Percentiles rank a stretch among this genome's conserved stretches.
Conservation (phyloP, 2,329 filamentous ascomycete species). For the Didymella segeticola region DNA sequence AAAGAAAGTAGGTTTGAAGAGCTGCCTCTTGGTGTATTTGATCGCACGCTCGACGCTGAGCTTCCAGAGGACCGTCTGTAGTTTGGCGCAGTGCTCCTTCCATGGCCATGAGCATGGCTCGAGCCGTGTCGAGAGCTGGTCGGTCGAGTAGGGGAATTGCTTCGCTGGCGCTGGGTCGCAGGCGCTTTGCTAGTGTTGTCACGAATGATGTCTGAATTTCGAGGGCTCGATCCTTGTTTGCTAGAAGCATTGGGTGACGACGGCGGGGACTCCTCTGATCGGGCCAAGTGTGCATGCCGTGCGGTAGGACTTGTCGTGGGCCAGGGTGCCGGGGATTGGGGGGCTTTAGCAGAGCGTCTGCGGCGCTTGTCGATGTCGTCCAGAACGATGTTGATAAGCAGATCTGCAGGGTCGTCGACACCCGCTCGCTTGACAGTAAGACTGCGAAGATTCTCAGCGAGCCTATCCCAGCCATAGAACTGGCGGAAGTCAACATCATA, state of each 20-base stretch:
- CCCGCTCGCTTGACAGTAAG: conserved; percentile 86
- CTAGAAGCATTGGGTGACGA: conserved; percentile 47
- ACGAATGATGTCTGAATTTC: conserved; percentile 58
- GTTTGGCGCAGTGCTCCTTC: conserved; percentile 68
- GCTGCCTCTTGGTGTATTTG: conserved; percentile 67
- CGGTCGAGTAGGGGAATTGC: conserved; percentile 81
- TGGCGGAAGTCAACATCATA: conserved; percentile 95
- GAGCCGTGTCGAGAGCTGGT: conserved; percentile 75
- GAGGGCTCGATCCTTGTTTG: conserved; percentile 58
- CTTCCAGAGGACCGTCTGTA: conserved; percentile 90
- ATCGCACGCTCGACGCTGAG: conserved; percentile 77
- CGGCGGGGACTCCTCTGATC: conserved; percentile 70
- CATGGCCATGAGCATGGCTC: conserved; percentile 67
- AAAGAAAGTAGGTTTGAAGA: conserved; percentile 77
- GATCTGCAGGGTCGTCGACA: conserved; percentile 87
- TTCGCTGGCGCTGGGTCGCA: conserved; percentile 64
- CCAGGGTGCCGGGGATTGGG: conserved; percentile 79
- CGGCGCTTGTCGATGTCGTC: conserved; percentile 96
- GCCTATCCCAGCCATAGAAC: conserved; percentile 94
- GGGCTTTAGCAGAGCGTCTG: conserved; percentile 83
- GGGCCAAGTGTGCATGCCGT: conserved; percentile 70
- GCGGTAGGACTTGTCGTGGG: conserved; percentile 66
- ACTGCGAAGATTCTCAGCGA: conserved; percentile 90
- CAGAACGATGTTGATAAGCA: conserved; percentile 90
- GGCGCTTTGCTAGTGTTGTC: conserved; percentile 60